Percentiles rank a stretch among this genome's conserved stretches.
phyloP scores from a whole-genome alignment of 2,329 filamentous ascomycete genomes.

The Phaeophleospora eucalypticola region DNA sequence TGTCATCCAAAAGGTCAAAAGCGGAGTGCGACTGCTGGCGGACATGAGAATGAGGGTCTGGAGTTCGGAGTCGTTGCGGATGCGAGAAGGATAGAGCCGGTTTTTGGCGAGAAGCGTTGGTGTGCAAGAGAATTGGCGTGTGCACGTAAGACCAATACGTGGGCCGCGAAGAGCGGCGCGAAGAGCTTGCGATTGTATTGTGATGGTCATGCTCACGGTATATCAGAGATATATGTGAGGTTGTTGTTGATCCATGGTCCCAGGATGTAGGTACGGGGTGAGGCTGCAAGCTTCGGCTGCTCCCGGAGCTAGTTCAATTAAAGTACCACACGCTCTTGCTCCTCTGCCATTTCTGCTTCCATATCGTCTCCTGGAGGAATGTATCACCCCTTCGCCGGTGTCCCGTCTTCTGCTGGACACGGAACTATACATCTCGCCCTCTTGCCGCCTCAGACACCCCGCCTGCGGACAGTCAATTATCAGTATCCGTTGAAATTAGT shows the following conservation, averaged over 20 bases:
- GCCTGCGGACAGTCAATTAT: constrained; percentile 72
- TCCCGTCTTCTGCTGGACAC: constrained; percentile 69
- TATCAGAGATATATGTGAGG: no score
- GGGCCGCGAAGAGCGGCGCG: background rate
- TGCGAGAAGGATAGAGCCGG: constrained; percentile 34
- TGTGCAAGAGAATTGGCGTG: constrained; percentile 22
- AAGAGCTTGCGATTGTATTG: no score
- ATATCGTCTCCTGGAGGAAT: no score
- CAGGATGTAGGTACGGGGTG: no score
- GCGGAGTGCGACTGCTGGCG: constrained; percentile 40
- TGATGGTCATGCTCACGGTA: no score
- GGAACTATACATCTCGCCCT: constrained; percentile 71
- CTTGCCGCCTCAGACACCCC: constrained; percentile 66
- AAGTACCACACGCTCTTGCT: no score
- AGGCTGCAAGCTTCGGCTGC: no score
- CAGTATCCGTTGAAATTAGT: constrained; percentile 95
- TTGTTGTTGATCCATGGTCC: no score
- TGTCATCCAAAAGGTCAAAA: constrained; percentile 50
- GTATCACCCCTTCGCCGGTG: constrained; percentile 70
- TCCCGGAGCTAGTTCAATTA: no score
- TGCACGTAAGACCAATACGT: background rate
- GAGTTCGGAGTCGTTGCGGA: constrained; percentile 46
- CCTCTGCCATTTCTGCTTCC: no score
- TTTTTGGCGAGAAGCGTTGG: constrained; percentile 26
- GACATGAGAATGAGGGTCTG: constrained; percentile 47